phyloP scores from a whole-genome alignment of 2,329 filamentous ascomycete species.

The Cladosporium sp. region DNA sequence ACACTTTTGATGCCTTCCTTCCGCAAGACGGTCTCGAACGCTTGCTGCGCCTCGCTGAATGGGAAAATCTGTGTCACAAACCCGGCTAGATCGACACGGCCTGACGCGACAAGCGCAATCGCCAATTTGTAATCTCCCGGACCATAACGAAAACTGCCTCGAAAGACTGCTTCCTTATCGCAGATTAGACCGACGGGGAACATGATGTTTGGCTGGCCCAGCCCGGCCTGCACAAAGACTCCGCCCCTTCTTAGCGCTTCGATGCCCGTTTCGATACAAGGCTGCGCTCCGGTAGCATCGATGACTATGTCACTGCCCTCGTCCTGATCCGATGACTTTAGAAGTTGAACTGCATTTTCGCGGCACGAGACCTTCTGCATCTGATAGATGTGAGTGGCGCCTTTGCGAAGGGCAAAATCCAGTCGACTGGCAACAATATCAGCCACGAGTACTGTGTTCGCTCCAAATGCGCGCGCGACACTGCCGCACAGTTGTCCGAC shows the following conservation, averaged over 20 bases:
- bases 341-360: constrained; percentile 24
- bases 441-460: constrained; percentile 44
- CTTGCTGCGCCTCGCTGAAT: constrained; percentile 78
- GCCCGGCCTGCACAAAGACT: constrained; percentile 77
- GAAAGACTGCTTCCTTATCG: constrained; percentile 79
- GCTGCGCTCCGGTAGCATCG: constrained; percentile 76
- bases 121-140: constrained; percentile 76
- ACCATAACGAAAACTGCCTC: constrained; percentile 60
- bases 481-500: constrained; percentile 61
- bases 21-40: constrained; percentile 80
- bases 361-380: constrained; percentile 33
- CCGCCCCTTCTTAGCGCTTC: constrained; percentile 70
- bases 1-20: constrained; percentile 72
- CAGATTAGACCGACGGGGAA: constrained; percentile 90
- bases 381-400: constrained; percentile 29
- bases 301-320: constrained; percentile 74
- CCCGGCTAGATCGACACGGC: constrained; percentile 70
- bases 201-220: constrained; percentile 80
- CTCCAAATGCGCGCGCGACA: constrained; percentile 59
- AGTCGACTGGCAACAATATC: constrained; percentile 53
- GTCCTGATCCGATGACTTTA: constrained; percentile 21
- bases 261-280: constrained; percentile 72
- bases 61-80: constrained; percentile 73
- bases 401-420: constrained; percentile 55
- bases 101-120: constrained; percentile 69